These are phyloP conservation scores for Sporothrix inflata DNA, from an alignment of 2,329 filamentous ascomycete genomes.

Conservation along the genomic window DNA sequence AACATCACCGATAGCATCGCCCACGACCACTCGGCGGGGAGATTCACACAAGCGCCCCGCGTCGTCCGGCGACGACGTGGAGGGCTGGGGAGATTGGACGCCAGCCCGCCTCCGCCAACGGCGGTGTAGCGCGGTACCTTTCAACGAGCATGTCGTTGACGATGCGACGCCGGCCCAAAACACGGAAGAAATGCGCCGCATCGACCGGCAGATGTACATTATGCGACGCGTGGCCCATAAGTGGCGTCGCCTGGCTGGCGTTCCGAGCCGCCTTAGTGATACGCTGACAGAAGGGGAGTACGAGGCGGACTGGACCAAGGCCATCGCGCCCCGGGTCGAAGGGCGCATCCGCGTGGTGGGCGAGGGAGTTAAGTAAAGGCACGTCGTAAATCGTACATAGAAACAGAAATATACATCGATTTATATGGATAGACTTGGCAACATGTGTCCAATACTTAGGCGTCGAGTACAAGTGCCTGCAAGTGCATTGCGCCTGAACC, in stretches of 20 bases:
- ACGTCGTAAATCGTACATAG: neutral
- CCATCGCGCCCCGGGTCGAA: constrained; percentile 77
- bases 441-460: too few species aligned
- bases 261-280: constrained; percentile 58
- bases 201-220: constrained; percentile 57
- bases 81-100: constrained; percentile 45
- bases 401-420: neutral
- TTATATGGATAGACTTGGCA: neutral
- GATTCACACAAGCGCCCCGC: neutral
- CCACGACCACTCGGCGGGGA: too few species aligned
- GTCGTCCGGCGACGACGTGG: constrained; percentile 26
- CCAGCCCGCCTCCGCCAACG: constrained; percentile 44
- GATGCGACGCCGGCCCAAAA: constrained; percentile 44
- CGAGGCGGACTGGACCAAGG: constrained; percentile 75
- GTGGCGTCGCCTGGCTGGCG: constrained; percentile 71
- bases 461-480: too few species aligned
- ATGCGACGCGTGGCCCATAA: constrained; percentile 71
- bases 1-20: neutral
- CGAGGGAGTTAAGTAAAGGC: neutral
- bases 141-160: constrained; percentile 52
- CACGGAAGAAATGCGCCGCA: constrained; percentile 47
- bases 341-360: constrained; percentile 67
- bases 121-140: constrained; percentile 41
- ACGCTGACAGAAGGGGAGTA: constrained; percentile 62
- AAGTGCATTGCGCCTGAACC: too few species aligned